Base-by-base conservation (phyloP, 768 basidiomycete species). In the Hemileccinum rubropunctum region DNA sequence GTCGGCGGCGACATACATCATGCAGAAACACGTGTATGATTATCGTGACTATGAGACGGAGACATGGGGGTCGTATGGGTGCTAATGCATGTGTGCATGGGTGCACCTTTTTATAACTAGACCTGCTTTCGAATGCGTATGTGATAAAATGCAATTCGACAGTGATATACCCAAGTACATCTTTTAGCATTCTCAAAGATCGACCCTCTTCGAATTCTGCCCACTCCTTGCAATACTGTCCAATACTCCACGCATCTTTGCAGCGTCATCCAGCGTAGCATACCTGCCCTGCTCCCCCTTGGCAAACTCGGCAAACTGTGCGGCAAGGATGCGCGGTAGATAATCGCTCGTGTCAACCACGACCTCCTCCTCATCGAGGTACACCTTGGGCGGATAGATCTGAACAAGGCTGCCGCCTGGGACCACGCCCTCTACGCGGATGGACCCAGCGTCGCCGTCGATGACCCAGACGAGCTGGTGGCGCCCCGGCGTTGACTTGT, bases 381-480 rank as follows among this genome's bases (percentile, higher is more conserved):
- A 50, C 17, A 53, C 11, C 39, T 42, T 50, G 5, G 52, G 52
- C 8, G 48, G 34, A 27, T 21, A 34, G 44, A 53, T 23, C 7
- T 53, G 48, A 4, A 45, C 20, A 32, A 45, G 37, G 20, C 17
- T 9, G 14, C 39, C 35, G 9, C 44, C 52, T 3, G 43, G 43
- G 1, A 20, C 48, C 12, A 21, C n/a, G n/a, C 40, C 44, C 9
- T 53, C 43, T 17, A 53, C 27, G 14, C 52, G 52, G 33, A 53
- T 50, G 9, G 52, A 53, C 7, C 48, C 52, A 4, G 43, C 21
- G 3, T 53, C 52, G 23, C 52, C 52, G n/a, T 53, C 39, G 35
- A 53, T 53, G 6, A 50, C 35, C 52, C 48, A 53, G 21, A 50
- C 28, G 12, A 53, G 40, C 20, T 45, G 43, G 20, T 53, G 48